phyloP scores from a whole-genome alignment of 177 flowering plant genomes.

The Vitis hybrid region DNA sequence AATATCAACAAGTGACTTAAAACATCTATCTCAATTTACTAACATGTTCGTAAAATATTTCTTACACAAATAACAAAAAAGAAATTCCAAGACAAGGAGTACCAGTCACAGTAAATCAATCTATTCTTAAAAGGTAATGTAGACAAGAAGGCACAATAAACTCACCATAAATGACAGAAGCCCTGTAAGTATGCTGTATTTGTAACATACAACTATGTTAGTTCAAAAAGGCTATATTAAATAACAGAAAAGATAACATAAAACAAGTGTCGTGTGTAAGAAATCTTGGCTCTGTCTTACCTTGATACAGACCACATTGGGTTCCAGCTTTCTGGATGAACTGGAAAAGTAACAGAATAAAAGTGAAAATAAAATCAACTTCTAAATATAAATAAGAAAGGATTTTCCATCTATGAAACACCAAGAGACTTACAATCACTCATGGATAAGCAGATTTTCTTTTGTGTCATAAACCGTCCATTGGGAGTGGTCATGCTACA shows the following conservation, averaged over 20 bases:
- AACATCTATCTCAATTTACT: background rate
- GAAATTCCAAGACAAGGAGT: background rate
- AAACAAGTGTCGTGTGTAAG: background rate
- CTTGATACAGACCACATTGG: conserved; percentile 99
- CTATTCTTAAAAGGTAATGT: background rate
- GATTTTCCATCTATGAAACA: background rate
- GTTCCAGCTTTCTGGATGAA: conserved; percentile 99
- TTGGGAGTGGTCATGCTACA: conserved; percentile 94
- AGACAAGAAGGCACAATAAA: conserved; percentile 13
- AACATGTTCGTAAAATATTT: background rate
- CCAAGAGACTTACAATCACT: conserved; percentile 81
- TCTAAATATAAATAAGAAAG: background rate
- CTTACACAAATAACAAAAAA: background rate
- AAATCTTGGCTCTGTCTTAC: conserved; percentile 28
- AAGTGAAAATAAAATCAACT: background rate
- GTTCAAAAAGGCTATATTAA: background rate
- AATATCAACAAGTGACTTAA: background rate
- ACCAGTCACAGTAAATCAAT: background rate
- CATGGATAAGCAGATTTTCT: conserved; percentile 94
- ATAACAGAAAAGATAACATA: background rate
- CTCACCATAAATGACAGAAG: conserved; percentile 97
- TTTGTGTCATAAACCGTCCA: conserved; percentile 90
- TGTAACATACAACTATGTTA: conserved; percentile 21
- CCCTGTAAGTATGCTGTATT: conserved; percentile 94
- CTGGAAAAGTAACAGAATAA: conserved; percentile 35